Evolutionary conservation across 306 rosid species (phyloP), one percentile per base, ranked within the genome.

Genomic region (Rosa multiflora): DNA sequence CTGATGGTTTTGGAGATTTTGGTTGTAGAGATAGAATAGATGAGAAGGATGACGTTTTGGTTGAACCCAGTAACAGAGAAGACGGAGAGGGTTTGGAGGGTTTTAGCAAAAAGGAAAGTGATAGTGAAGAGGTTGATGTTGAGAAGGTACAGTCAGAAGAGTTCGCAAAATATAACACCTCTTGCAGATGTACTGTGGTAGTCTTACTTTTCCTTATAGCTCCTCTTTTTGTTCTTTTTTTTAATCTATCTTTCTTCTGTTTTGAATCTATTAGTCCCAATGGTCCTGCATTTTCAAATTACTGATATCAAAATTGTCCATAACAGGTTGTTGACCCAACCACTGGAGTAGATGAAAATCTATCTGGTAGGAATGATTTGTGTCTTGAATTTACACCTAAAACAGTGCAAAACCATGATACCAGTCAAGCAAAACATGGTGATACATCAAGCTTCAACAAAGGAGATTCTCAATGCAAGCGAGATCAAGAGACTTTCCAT

Each of bases 251-350:
- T 59, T 39, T 74, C 51, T 29, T 72, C 43, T 53, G 48, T 12
- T 35, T 52, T 51, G 29, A 15, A 51, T 67, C 12, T 17, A 17
- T 67, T 52, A 0, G 21, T 48, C 13, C 13, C 8, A 48, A 1
- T 48, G 10, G 26, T 8, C 40, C 9, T 49, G 61, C 29, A 49
- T 72, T 59, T 48, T 17, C 12, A 51, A 29, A 15, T 76, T 61
- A 23, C 1, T 70, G 55, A 21, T 69, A 10, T 44, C 37, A 21
- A 11, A n/a, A 21, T 11, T 83, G 11, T 21, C 58, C 79, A 35
- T 75, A 53, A 43, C 82, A 93, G 97, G 83, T 4, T 75, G 83
- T 5, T 75, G 78, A 74, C 73, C 66, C 11, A 17, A 53, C 46
- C 29, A 12, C 35, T 48, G 59, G 69, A 40, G 73, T n/a, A 21